phyloP scores from a whole-genome alignment of 768 basidiomycete genomes.

The Leccinum uliginosum region DNA sequence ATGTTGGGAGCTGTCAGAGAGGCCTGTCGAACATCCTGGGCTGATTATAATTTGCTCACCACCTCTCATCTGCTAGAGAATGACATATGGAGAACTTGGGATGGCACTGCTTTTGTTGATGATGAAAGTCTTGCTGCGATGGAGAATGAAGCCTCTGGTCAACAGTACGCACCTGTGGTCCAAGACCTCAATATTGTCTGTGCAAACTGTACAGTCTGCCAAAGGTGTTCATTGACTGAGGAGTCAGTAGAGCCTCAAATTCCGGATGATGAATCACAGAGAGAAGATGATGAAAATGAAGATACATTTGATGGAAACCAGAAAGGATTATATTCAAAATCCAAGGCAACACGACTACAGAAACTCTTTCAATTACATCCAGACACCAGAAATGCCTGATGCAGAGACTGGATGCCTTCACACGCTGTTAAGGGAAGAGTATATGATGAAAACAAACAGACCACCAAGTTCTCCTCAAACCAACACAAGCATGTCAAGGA shows the following conservation, averaged over 20 bases:
- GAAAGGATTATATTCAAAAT: not conserved
- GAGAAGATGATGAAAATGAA: too few species aligned
- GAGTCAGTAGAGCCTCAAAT: not conserved
- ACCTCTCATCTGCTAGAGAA: not conserved
- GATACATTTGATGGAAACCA: not conserved
- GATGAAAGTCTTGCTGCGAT: not conserved
- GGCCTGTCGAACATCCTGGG: not conserved
- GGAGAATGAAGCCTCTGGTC: not conserved
- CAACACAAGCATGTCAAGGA: not conserved
- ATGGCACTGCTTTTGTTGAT: not conserved
- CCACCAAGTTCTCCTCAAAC: not conserved
- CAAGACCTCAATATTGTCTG: not conserved
- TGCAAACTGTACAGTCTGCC: not conserved
- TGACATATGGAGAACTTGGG: not conserved
- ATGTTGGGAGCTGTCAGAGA: not conserved
- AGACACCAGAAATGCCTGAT: not conserved
- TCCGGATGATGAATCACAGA: not conserved
- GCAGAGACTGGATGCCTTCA: not conserved
- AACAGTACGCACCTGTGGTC: not conserved
- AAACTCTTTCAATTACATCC: not conserved
- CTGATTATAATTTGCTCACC: not conserved
- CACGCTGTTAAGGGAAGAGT: not conserved
- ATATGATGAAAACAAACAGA: not conserved
- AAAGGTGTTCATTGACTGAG: not conserved
- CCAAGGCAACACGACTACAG: not conserved